Conservation (phyloP, 768 basidiomycete genomes). For the Termitomyces sp. region DNA sequence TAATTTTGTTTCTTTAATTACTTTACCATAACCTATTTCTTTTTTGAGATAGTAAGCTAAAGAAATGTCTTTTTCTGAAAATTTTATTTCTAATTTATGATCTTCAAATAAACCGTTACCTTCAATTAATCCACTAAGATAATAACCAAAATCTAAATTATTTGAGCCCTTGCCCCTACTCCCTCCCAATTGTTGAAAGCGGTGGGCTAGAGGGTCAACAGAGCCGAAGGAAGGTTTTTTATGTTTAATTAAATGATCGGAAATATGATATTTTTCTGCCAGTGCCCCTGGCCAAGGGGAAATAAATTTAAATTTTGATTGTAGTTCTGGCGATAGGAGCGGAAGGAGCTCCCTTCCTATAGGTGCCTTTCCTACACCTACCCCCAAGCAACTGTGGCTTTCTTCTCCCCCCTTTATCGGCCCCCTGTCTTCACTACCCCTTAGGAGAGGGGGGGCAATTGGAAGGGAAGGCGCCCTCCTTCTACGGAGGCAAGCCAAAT, state of each 20-base stretch:
- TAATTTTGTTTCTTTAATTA: background rate
- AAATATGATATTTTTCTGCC: background rate
- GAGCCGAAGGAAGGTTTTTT: background rate
- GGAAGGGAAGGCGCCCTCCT: no score
- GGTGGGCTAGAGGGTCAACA: no score
- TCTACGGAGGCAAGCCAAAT: no score
- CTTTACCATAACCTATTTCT: background rate
- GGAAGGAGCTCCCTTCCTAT: background rate
- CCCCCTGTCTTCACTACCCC: no score
- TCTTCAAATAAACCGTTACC: constrained; percentile 2
- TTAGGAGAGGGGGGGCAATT: no score
- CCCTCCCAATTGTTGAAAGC: no score
- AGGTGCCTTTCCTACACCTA: background rate
- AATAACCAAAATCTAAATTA: constrained; percentile 1
- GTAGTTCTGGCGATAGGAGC: background rate
- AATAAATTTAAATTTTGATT: background rate
- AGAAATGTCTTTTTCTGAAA: constrained; percentile 2
- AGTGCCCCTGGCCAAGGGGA: background rate
- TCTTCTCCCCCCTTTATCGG: no score
- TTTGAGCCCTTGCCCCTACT: no score
- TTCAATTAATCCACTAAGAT: background rate
- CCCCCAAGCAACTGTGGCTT: no score
- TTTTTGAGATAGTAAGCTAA: constrained; percentile 1
- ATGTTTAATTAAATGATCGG: constrained; percentile 1
- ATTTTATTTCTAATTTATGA: constrained; percentile 1